phyloP scores from a whole-genome alignment of 495 filamentous ascomycete genomes.

The Letharia lupina region DNA sequence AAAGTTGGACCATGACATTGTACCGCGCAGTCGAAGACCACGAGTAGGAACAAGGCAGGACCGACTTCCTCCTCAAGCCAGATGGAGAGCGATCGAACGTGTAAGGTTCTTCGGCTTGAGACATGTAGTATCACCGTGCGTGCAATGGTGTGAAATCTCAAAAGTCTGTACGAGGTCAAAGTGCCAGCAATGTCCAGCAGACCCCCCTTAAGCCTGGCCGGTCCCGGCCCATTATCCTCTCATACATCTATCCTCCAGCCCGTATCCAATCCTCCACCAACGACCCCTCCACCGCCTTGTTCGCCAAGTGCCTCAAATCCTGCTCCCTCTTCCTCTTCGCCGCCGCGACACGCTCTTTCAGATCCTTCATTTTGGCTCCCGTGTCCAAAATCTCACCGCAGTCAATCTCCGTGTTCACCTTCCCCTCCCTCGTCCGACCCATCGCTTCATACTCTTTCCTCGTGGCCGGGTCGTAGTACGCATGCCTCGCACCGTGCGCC shows the following conservation, averaged over 20 bases:
- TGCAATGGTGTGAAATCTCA: background rate
- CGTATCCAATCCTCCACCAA: background rate
- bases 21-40: background rate
- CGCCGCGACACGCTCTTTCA: background rate
- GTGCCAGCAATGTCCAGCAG: background rate
- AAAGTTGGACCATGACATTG: too few species aligned
- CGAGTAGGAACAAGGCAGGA: background rate
- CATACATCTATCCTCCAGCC: background rate
- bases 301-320: background rate
- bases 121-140: too few species aligned
- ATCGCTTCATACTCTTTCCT: background rate
- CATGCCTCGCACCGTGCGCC: background rate
- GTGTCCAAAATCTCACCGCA: too few species aligned
- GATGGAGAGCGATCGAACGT: too few species aligned
- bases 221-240: background rate
- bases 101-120: too few species aligned
- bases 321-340: background rate
- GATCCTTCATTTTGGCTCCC: background rate
- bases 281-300: background rate
- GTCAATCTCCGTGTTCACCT: too few species aligned
- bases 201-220: background rate
- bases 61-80: background rate
- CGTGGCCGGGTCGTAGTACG: background rate
- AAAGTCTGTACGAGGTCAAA: background rate
- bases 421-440: background rate